Base-by-base conservation (phyloP, 2,329 filamentous ascomycete species). In the Claviceps digitariae region DNA sequence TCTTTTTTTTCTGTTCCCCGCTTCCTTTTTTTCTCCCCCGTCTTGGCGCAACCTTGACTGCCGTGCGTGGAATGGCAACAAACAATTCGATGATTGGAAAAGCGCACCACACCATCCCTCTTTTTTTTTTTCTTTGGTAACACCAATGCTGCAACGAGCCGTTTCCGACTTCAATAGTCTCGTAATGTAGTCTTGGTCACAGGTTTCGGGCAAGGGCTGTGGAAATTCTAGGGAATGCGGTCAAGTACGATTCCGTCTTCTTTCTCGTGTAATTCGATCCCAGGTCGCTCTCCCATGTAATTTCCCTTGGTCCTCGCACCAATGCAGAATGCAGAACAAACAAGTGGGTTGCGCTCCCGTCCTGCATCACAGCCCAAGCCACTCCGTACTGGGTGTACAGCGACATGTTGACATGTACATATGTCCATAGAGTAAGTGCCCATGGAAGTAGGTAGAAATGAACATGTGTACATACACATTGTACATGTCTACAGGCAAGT, bases 131-230 rank as follows among this genome's bases (percentile, higher is more conserved):
- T 36, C 25, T 36, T 15, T 17, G 25, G 45, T 66, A 55, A 62
- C 63, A 67, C 63, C 46, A 55, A 56, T 25, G 48, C 62, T 66
- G 64, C 58, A 58, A 57, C 57, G 53, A 60, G 62, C 68, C 66
- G 60, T 58, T 58, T 64, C 61, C 62, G 60, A 66, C 65, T 64
- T 65, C 59, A 64, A 67, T 59, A 62, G 58, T 60, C 65, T 69
- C 65, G 67, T 66, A 68, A 66, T 65, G 54, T 52, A 48, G 25
- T 51, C 48, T 41, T 41, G 23, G 31, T 46, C n/a, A 31, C 29
- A 23, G 20, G 7, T 17, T 41, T 44, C 20, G 20, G 38, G 29
- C 21, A 36, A 25, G 17, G 10, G 21, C 45, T 23, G 48, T 21
- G 20, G 27, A 23, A 20, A 20, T 10, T 20, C 40, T 20, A 47